A percentile compares a stretch with the other conserved stretches of the same genome.
phyloP scores from a whole-genome alignment of 148 eudicot genomes.

The Polygonum maritimum region DNA sequence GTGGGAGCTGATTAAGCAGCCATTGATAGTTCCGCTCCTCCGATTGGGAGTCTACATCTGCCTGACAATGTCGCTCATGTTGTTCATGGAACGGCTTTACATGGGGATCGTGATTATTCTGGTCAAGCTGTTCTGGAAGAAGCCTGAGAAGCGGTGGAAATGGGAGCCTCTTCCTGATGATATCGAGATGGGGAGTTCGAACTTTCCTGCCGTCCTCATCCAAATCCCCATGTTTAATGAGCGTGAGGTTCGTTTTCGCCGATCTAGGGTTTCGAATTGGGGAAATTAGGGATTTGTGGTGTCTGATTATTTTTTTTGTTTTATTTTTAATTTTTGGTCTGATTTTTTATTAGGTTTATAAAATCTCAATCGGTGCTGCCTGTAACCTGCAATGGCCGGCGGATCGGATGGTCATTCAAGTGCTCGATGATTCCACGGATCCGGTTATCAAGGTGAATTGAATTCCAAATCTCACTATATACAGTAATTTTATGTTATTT shows the following conservation, averaged over 20 bases:
- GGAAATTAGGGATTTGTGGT: background rate
- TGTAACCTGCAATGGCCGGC: conserved; percentile 92
- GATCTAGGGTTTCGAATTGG: background rate
- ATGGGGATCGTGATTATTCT: conserved; percentile 77
- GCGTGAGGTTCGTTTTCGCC: conserved; percentile 7
- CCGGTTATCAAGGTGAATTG: conserved; percentile 54
- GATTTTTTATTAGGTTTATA: conserved; percentile 50
- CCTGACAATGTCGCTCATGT: conserved; percentile 58
- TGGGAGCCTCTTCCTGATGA: conserved; percentile 46
- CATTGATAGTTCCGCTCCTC: conserved; percentile 67
- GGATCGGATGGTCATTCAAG: conserved; percentile 86
- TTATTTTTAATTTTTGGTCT: background rate
- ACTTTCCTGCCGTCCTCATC: conserved; percentile 13
- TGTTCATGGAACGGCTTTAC: conserved; percentile 76
- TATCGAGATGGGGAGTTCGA: conserved; percentile 16
- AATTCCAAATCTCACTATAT: background rate
- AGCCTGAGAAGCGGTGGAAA: conserved; percentile 66
- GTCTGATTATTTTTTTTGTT: too few species aligned
- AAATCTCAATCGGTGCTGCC: conserved; percentile 95
- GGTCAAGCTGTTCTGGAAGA: conserved; percentile 67
- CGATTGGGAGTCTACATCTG: conserved; percentile 36
- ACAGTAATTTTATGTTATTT: too few species aligned
- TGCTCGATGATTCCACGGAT: conserved; percentile 91
- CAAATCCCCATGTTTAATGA: conserved; percentile 22
- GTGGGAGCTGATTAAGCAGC: conserved; percentile 66